Evolutionary conservation across 805 yeast genomes (phyloP).

Genomic region (Candida schatavii): DNA sequence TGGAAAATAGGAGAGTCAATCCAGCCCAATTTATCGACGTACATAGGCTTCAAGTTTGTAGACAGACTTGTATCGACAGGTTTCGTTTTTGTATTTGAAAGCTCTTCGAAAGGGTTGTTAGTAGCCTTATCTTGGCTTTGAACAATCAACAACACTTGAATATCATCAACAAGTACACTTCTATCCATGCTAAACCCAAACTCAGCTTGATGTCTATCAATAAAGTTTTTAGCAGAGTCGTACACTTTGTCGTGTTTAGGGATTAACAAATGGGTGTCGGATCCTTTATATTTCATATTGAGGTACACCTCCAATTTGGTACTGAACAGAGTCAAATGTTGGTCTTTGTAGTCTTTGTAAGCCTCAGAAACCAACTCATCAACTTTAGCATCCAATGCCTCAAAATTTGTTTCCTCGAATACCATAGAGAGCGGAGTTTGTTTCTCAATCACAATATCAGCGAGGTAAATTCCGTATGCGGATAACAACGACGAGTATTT

Average conservation of each 20-base stretch:
- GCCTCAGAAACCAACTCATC: slow-evolving; percentile 44
- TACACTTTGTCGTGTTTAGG: slow-evolving; percentile 23
- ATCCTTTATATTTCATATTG: slow-evolving; percentile 80
- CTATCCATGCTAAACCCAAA: slow-evolving; percentile 38
- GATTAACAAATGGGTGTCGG: slow-evolving; percentile 87
- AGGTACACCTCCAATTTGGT: slow-evolving; percentile 61
- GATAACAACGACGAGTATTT: slow-evolving; percentile 33
- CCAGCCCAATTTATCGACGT: slow-evolving; percentile 32
- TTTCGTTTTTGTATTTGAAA: slow-evolving; percentile 18
- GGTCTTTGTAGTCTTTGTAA: slow-evolving; percentile 33
- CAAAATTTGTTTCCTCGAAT: slow-evolving; percentile 23
- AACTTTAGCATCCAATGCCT: slow-evolving; percentile 44
- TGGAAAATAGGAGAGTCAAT: slow-evolving; percentile 19
- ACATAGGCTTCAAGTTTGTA: slow-evolving; percentile 18
- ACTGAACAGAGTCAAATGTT: slow-evolving; percentile 45
- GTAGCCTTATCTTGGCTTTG: slow-evolving; percentile 45
- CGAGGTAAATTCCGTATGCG: slow-evolving; percentile 33
- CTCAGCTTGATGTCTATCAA: slow-evolving; percentile 29
- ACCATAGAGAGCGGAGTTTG: slow-evolving; percentile 33
- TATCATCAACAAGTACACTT: slow-evolving; percentile 35
- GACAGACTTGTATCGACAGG: slow-evolving; percentile 6
- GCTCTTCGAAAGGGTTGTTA: slow-evolving; percentile 52
- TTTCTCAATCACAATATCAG: slow-evolving; percentile 33
- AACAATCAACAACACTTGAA: slow-evolving; percentile 55
- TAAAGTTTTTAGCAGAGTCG: slow-evolving; percentile 22